Base-by-base conservation (phyloP, 2,329 filamentous ascomycete genomes). In the Aspergillus brasiliensis region DNA sequence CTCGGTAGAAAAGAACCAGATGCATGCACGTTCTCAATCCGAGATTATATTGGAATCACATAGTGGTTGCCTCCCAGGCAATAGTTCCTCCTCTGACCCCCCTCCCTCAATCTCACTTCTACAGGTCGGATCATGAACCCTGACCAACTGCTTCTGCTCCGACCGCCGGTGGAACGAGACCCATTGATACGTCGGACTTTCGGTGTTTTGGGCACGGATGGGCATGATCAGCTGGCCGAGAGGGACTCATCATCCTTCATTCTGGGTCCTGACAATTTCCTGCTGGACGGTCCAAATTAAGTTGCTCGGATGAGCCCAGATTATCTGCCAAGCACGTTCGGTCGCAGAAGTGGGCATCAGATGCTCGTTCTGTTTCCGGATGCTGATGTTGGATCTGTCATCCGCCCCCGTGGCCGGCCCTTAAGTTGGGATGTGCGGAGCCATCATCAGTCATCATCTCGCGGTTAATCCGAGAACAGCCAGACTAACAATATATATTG, bases 141-240 rank as follows among this genome's bases (percentile, higher is more conserved):
- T 44, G 40, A 13, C 34, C 40, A 34, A 34, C 40, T 44, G 2
- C 40, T 44, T 11, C 38, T 19, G 4, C n/a, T 19, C 38, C n/a
- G 38, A 17, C 38, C n/a, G 38, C 38, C 38, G 44, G 44, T 48
- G 46, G 46, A 49, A 28, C n/a, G 46, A 27, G 46, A 28, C 8
- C 44, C 11, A n/a, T 31, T 31, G 46, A 49, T 49, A 55, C 52
- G 51, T 58, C 51, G 49, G 47, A 60, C 47, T 61, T 38, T 37
- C 23, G 49, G 52, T 62, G 52, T 27, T 62, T 62, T 62, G 62
- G 62, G 62, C 62, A 63, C 53, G 52, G 47, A 63, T 55, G 51
- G 57, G 49, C 56, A 55, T 51, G 49, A 54, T 40, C 51, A 48
- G 34, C 40, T 46, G 27, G 27, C 51, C 48, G 47, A 53, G 47